These are phyloP conservation scores for Aspergillus asperescens DNA, from an alignment of 495 filamentous ascomycete species.

Conservation along the genomic window DNA sequence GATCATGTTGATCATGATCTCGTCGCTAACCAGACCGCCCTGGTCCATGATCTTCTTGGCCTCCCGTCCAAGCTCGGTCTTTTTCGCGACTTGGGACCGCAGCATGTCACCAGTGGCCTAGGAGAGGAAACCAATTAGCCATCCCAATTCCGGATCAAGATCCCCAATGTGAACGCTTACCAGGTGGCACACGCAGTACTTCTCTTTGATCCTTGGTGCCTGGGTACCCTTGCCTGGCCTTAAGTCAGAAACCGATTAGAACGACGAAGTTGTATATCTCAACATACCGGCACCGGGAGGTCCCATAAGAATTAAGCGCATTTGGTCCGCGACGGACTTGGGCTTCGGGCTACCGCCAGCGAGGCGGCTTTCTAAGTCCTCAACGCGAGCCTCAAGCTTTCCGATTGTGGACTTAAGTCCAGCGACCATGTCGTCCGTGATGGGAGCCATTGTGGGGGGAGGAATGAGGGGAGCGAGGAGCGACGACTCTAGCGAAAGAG, in stretches of 20 bases:
- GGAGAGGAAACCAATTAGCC: constrained; percentile 4
- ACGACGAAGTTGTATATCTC: constrained; percentile 11
- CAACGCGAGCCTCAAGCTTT: constrained; percentile 78
- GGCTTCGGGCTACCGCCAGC: constrained; percentile 50
- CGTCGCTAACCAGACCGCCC: constrained; percentile 94
- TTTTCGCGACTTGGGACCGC: constrained; percentile 95
- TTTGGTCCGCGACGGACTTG: constrained; percentile 48
- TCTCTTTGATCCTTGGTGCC: constrained; percentile 95
- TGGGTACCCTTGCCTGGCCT: constrained; percentile 93
- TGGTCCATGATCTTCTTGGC: constrained; percentile 99
- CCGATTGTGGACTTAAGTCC: constrained; percentile 70
- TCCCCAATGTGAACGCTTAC: constrained; percentile 57
- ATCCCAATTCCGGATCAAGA: background rate
- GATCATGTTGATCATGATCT: constrained; percentile 99
- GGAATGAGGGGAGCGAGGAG: constrained; percentile 20
- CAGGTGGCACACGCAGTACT: constrained; percentile 93
- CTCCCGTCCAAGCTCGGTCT: constrained; percentile 88
- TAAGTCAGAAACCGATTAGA: constrained; percentile 19
- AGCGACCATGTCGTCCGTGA: constrained; percentile 69
- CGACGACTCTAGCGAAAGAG: constrained; percentile 26
- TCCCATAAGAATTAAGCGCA: constrained; percentile 96
- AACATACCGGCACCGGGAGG: constrained; percentile 87
- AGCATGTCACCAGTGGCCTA: constrained; percentile 99
- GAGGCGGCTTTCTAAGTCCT: constrained; percentile 65
- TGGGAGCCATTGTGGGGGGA: constrained; percentile 69